phyloP scores from a whole-genome alignment of 2,329 filamentous ascomycete genomes.

The Lachnellula arida region DNA sequence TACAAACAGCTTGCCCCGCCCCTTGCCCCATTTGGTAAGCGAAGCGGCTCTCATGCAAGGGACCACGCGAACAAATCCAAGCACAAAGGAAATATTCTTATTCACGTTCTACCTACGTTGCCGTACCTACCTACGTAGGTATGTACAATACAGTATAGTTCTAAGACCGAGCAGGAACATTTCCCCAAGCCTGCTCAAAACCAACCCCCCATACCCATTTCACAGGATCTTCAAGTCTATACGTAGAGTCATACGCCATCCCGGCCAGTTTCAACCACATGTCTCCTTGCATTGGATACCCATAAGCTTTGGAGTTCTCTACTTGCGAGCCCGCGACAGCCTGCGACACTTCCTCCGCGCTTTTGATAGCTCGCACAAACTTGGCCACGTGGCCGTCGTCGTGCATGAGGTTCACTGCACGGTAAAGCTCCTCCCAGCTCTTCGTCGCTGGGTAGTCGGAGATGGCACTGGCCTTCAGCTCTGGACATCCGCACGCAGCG shows the following conservation, averaged over 20 bases:
- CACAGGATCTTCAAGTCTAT: neutral
- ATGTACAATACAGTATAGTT: too few species aligned
- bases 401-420: neutral
- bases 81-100: too few species aligned
- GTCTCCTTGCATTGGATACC: slow-evolving; percentile 1
- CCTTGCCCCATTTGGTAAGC: too few species aligned
- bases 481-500: slow-evolving; percentile 59
- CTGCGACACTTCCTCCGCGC: slow-evolving; percentile 49
- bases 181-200: neutral
- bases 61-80: too few species aligned
- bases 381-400: slow-evolving; percentile 83
- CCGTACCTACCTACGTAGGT: too few species aligned
- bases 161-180: too few species aligned
- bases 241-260: slow-evolving; percentile 3
- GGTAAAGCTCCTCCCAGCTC: neutral
- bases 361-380: slow-evolving; percentile 60
- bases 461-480: slow-evolving; percentile 54
- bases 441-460: slow-evolving; percentile 47
- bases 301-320: neutral
- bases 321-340: neutral
- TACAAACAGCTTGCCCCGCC: too few species aligned
- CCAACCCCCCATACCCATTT: slow-evolving; percentile 5
- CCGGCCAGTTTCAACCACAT: slow-evolving; percentile 6
- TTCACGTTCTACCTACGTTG: too few species aligned
- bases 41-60: too few species aligned